Evolutionary conservation across 768 basidiomycete species (phyloP).

Genomic region (Lentinula sp.): DNA sequence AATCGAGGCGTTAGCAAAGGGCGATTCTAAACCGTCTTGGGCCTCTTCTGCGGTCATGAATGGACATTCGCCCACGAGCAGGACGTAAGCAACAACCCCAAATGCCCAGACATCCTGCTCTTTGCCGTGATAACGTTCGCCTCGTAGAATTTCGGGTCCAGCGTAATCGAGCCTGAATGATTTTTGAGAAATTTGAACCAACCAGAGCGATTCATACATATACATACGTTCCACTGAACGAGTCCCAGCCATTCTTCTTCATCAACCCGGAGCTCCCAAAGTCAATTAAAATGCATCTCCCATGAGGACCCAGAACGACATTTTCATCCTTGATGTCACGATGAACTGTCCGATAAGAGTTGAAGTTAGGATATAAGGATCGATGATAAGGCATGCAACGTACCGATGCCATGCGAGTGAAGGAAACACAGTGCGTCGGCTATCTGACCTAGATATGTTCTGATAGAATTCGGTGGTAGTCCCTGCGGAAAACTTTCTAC

Average conservation of each 20-base stretch:
- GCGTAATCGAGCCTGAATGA: conserved; percentile 79
- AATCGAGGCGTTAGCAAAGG: conserved; percentile 72
- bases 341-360: conserved; percentile 53
- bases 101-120: conserved; percentile 99
- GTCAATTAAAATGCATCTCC: conserved; percentile 89
- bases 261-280: conserved; percentile 91
- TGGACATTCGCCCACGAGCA: conserved; percentile 88
- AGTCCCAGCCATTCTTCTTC: conserved; percentile 83
- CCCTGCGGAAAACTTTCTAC: conserved; percentile 89
- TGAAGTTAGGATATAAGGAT: conserved; percentile 7
- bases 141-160: conserved; percentile 92
- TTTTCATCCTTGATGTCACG: conserved; percentile 99
- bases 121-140: conserved; percentile 91
- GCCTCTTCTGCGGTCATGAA: conserved; percentile 90
- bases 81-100: conserved; percentile 93
- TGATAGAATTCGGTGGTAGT: conserved; percentile 63
- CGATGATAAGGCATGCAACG: conserved; percentile 15
- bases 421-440: conserved; percentile 88
- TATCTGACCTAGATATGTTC: conserved; percentile 89
- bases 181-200: not conserved
- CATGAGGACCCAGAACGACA: conserved; percentile 74
- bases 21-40: conserved; percentile 74
- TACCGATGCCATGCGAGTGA: conserved; percentile 88
- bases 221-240: conserved; percentile 88
- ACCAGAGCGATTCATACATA: conserved; percentile 3